Percentiles rank a stretch among this genome's conserved stretches.
Conservation (phyloP, 257 asterid genomes). For the Petrea volubilis region DNA sequence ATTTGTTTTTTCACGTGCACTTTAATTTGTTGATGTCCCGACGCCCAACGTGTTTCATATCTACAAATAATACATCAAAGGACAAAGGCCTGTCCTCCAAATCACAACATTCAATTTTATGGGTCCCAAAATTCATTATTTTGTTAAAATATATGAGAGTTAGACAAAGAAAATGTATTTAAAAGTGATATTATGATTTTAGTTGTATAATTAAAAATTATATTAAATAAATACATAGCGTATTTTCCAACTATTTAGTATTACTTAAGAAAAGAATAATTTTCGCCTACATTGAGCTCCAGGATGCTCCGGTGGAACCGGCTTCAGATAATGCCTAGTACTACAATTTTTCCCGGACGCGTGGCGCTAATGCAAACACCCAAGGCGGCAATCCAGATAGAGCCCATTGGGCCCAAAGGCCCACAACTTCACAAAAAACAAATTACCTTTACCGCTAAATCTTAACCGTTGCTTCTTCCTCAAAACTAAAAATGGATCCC, state of each 20-base stretch:
- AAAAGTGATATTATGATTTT: too few relatives aligned
- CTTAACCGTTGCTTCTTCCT: neutral
- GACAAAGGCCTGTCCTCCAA: neutral
- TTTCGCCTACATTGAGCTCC: neutral
- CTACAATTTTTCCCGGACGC: neutral
- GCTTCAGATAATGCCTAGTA: neutral
- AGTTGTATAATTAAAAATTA: too few relatives aligned
- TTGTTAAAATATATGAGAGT: too few relatives aligned
- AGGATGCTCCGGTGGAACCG: neutral
- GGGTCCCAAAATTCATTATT: too few relatives aligned
- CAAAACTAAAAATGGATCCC: neutral
- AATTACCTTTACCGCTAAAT: neutral
- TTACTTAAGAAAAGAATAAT: neutral
- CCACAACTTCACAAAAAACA: neutral
- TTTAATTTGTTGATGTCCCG: neutral
- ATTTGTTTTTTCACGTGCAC: neutral
- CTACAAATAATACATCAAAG: neutral
- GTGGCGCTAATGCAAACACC: conserved; percentile 28
- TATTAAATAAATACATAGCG: too few relatives aligned
- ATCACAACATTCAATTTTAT: too few relatives aligned
- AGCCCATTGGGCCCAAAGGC: conserved; percentile 19
- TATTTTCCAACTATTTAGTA: too few relatives aligned
- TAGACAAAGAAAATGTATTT: too few relatives aligned
- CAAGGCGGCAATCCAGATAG: neutral
- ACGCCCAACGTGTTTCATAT: neutral